These are phyloP conservation scores for Calonectria pauciramosa DNA, from an alignment of 2,329 filamentous ascomycete species.

Conservation along the genomic window DNA sequence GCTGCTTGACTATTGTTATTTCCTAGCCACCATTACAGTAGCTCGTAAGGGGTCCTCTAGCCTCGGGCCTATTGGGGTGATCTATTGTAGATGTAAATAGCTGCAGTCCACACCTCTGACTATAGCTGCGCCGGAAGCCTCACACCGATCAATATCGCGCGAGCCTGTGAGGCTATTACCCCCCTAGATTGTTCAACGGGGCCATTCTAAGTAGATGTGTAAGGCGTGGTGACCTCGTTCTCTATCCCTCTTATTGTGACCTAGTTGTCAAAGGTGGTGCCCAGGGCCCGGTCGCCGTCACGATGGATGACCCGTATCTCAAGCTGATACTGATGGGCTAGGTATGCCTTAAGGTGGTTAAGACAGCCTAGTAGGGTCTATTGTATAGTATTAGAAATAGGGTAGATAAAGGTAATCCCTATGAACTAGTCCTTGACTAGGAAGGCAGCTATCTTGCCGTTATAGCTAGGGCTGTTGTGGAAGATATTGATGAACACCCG, in stretches of 20 bases:
- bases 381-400: background rate
- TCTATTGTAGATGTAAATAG: conserved; percentile 22
- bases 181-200: background rate
- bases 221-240: background rate
- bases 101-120: background rate
- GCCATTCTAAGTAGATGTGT: conserved; percentile 15
- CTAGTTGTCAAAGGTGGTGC: background rate
- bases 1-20: background rate
- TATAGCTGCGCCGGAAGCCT: conserved; percentile 8
- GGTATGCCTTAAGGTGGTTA: background rate
- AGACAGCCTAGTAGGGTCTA: background rate
- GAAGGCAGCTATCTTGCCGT: background rate
- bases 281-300: conserved; percentile 5
- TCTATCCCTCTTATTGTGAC: background rate
- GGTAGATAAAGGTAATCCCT: background rate
- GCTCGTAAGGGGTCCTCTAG: conserved; percentile 9
- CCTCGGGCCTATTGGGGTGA: conserved; percentile 9
- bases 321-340: background rate
- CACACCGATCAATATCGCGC: background rate
- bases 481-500: background rate
- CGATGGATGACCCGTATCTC: conserved; percentile 4
- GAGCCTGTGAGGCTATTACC: conserved; percentile 10
- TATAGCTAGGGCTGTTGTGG: conserved; percentile 6
- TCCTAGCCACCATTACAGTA: conserved; percentile 13
- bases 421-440: conserved; percentile 12